Base-by-base conservation (phyloP, 805 yeast genomes). In the Yarrowia sp. region DNA sequence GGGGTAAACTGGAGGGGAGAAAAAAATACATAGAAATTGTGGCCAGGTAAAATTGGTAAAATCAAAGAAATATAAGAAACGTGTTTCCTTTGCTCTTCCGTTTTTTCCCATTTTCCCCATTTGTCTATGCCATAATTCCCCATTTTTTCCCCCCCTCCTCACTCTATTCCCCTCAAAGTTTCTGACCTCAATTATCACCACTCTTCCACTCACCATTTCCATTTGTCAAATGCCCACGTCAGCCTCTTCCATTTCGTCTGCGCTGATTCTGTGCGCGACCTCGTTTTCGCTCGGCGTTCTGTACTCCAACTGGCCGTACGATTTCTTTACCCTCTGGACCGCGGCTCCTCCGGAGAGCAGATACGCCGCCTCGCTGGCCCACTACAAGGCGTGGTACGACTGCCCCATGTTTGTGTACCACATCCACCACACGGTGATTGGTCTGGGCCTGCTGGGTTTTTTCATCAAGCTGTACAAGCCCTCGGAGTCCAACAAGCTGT, bases 401-500 rank as follows among this genome's bases (percentile, higher is more conserved):
- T 83, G 89, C 38, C 93, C 97, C 11, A 71, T 77, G 69, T 79
- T 79, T 56, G 81, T 90, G 35, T 84, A 87, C 73, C 85, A 87
- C 73, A 83, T 84, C 22, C 81, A 92, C 73, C 96, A 91, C 73
- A 79, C 75, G 41, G 86, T 90, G 65, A 77, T 87, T 52, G 82
- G 76, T 0, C 64, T 92, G 38, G 98, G 97, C 3, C 82, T 92
- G 69, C 53, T 86, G 59, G 97, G 97, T 7, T 81, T 87, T 69
- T 82, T 89, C 72, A 84, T 90, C 76, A 92, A 92, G 81, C 83
- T 94, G 69, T 92, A 89, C 81, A 89, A 89, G 79, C 98, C 98
- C n/a, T 77, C 85, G 56, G 94, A 89, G 66, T 96, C 94, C 61
- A 84, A 90, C 74, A 88, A 89, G 77, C 85, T 89, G 77, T 94